Percentiles rank a stretch among this genome's conserved stretches.
Conservation (phyloP, 2,329 filamentous ascomycete genomes). For the Scedosporium minutisporum region DNA sequence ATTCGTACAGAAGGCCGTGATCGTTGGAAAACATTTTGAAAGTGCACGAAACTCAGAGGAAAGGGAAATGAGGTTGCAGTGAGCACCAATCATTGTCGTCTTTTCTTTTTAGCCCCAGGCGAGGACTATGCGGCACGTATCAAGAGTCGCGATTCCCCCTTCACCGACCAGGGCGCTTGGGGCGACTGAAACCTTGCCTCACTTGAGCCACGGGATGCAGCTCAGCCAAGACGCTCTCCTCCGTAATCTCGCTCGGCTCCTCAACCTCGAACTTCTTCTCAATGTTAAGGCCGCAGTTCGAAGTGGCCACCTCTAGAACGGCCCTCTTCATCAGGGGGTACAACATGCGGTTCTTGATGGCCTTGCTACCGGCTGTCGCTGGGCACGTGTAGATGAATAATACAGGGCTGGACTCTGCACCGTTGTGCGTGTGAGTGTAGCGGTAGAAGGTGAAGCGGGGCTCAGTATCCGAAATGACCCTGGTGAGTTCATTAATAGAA, state of each 20-base stretch:
- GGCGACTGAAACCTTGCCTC: conserved; percentile 63
- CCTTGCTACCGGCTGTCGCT: conserved; percentile 49
- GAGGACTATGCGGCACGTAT: too few species aligned
- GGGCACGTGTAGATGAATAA: conserved; percentile 82
- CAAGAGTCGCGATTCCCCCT: background rate
- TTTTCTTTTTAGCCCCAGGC: too few species aligned
- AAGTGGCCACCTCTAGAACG: conserved; percentile 56
- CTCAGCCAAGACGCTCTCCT: conserved; percentile 54
- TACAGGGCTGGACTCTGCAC: conserved; percentile 45
- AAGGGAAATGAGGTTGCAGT: too few species aligned
- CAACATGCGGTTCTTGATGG: conserved; percentile 76
- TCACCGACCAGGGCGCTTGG: conserved; percentile 66
- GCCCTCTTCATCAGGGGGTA: conserved; percentile 64
- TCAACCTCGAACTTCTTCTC: conserved; percentile 63
- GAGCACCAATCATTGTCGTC: too few species aligned
- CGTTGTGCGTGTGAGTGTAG: conserved; percentile 48
- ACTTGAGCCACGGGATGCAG: conserved; percentile 57
- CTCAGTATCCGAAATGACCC: conserved; percentile 54
- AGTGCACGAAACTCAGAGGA: too few species aligned
- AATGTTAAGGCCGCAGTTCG: conserved; percentile 54
- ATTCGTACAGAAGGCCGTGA: background rate
- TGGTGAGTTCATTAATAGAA: conserved; percentile 47
- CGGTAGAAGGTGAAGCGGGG: conserved; percentile 74
- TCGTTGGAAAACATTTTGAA: too few species aligned
- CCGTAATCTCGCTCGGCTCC: conserved; percentile 61